Conservation (phyloP, 768 basidiomycete species). For the Leccinum fibrillosum region DNA sequence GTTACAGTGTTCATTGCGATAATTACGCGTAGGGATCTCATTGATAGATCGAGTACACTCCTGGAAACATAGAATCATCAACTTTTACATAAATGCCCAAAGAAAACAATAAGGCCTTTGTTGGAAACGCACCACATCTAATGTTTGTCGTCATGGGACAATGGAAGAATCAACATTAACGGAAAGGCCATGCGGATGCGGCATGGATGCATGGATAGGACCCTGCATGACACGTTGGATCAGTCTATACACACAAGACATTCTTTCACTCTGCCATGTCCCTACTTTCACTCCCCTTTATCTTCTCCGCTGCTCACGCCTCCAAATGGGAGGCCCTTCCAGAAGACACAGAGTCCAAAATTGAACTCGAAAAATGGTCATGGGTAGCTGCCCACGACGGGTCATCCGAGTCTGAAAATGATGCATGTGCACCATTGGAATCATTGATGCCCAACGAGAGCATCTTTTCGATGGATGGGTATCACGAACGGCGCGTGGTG, state of each 20-base stretch:
- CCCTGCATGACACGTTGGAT: background rate
- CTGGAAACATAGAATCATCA: background rate
- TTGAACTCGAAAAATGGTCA: background rate
- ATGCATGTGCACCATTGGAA: background rate
- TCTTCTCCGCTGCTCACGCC: conserved; percentile 33
- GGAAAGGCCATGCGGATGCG: background rate
- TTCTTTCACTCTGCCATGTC: conserved; percentile 12
- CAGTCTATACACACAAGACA: background rate
- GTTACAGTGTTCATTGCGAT: too few species aligned
- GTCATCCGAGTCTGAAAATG: background rate
- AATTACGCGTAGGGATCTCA: too few species aligned
- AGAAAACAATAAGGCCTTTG: background rate
- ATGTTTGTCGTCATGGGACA: background rate
- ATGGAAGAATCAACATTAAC: background rate
- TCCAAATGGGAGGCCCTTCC: conserved; percentile 24
- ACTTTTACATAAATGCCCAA: background rate
- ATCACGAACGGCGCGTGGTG: background rate
- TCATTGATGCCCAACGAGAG: background rate
- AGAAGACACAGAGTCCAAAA: background rate
- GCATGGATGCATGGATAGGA: background rate
- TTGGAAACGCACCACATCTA: background rate
- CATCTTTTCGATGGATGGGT: background rate
- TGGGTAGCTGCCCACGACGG: background rate
- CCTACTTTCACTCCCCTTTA: conserved; percentile 16
- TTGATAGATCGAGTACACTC: too few species aligned